Conservation (phyloP, 805 yeast genomes). For the Candida hispaniensis region DNA sequence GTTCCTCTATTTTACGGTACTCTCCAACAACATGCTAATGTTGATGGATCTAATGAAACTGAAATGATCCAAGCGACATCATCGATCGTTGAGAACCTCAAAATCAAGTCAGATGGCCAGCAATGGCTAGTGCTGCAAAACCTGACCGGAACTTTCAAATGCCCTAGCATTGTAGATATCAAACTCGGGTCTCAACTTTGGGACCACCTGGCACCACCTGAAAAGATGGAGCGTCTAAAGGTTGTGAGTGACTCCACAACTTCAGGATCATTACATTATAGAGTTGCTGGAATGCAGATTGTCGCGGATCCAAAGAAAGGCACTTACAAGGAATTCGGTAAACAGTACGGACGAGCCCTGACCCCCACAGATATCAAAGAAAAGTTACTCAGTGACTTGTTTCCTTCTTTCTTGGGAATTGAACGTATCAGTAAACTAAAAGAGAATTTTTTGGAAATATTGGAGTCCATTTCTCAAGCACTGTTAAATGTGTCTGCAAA, state of each 20-base stretch:
- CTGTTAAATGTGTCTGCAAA: no score
- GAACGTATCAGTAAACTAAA: no score
- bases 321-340: conserved; percentile 46
- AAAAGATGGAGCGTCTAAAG: conserved; percentile 50
- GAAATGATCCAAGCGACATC: conserved; percentile 19
- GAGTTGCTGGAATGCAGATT: conserved; percentile 85
- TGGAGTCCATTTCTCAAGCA: no score
- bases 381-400: no score
- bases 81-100: conserved; percentile 1
- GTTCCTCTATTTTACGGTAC: conserved; percentile 57
- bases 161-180: conserved; percentile 72
- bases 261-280: conserved; percentile 60
- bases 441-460: no score
- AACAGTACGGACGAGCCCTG: conserved; percentile 59
- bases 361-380: conserved; percentile 18
- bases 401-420: no score
- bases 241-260: conserved; percentile 65
- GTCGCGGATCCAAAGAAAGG: conserved; percentile 28
- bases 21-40: conserved; percentile 33
- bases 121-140: conserved; percentile 65
- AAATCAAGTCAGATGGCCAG: conserved; percentile 3
- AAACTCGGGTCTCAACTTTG: conserved; percentile 66
- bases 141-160: conserved; percentile 44
- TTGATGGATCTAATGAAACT: conserved; percentile 17
- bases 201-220: conserved; percentile 46